Evolutionary conservation across 495 filamentous ascomycete species (phyloP).

Genomic region (Hypoxylon fragiforme): DNA sequence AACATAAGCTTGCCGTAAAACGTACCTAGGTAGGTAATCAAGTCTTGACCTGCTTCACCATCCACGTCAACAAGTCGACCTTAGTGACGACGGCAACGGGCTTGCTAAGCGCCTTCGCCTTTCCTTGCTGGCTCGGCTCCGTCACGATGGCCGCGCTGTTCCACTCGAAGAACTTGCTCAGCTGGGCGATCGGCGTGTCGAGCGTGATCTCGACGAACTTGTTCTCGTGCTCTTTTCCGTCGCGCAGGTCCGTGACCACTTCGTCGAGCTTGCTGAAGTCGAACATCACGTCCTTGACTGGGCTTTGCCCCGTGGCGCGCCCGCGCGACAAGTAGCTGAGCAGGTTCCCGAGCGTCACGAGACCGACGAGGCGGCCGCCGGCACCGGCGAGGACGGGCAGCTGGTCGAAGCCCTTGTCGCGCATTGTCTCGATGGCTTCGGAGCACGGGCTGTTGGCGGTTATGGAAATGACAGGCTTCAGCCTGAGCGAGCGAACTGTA

Average conservation of each 20-base stretch:
- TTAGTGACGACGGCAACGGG: slow-evolving; percentile 93
- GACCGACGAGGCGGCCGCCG: slow-evolving; percentile 74
- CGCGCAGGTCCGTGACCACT: slow-evolving; percentile 79
- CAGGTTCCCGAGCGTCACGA: slow-evolving; percentile 93
- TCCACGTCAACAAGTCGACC: slow-evolving; percentile 91
- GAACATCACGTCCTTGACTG: slow-evolving; percentile 92
- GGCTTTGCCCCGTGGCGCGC: slow-evolving; percentile 69
- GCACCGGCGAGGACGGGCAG: slow-evolving; percentile 79
- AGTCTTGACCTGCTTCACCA: slow-evolving; percentile 72
- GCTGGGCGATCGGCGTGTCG: slow-evolving; percentile 78
- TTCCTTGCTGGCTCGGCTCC: slow-evolving; percentile 54
- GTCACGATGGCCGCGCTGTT: slow-evolving; percentile 95
- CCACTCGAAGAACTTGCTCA: slow-evolving; percentile 96
- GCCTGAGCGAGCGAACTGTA: slow-evolving; percentile 76
- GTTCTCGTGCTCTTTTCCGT: slow-evolving; percentile 51
- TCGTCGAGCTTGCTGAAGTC: slow-evolving; percentile 84
- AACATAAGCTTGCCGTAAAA: neutral
- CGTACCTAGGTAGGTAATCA: neutral
- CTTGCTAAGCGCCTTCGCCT: slow-evolving; percentile 61
- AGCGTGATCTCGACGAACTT: slow-evolving; percentile 92
- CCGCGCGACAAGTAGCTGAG: slow-evolving; percentile 84
- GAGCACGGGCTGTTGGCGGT: slow-evolving; percentile 67
- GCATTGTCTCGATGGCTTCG: slow-evolving; percentile 93
- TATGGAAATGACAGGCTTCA: slow-evolving; percentile 91
- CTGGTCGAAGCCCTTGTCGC: slow-evolving; percentile 95